Conservation (phyloP, 306 rosid species). For the Pterocarpus macrocarpus region DNA sequence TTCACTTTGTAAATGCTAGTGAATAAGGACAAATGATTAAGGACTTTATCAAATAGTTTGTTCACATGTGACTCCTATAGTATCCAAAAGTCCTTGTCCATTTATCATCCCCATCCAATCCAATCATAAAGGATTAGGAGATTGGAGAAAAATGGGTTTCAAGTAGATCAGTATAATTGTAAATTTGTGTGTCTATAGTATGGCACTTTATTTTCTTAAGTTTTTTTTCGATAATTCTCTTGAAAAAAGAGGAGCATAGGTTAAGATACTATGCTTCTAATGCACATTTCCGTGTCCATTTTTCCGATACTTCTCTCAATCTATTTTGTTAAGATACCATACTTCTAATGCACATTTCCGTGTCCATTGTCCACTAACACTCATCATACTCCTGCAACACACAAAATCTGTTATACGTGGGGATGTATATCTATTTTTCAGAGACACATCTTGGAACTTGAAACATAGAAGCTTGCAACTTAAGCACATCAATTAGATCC, state of each 20-base stretch:
- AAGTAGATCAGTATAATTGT: not conserved
- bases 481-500: conserved; percentile 4
- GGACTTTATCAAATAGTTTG: conserved; percentile 3
- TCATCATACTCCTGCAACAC: not conserved
- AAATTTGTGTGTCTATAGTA: not conserved
- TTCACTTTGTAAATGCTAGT: not conserved
- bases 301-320: no score
- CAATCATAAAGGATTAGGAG: not conserved
- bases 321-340: not conserved
- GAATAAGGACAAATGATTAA: not conserved
- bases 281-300: not conserved
- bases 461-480: conserved; percentile 23
- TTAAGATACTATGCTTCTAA: not conserved
- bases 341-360: conserved; percentile 8
- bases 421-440: conserved; percentile 8
- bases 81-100: not conserved
- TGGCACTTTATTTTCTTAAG: not conserved
- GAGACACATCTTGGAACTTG: conserved; percentile 24
- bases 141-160: not conserved
- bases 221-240: no score
- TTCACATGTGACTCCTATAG: conserved; percentile 12
- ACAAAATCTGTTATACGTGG: not conserved
- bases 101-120: not conserved
- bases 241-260: no score
- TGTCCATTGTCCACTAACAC: not conserved